Evolutionary conservation across 2,329 filamentous ascomycete genomes (phyloP).

Genomic region (Lasiodiplodia theobromae): DNA sequence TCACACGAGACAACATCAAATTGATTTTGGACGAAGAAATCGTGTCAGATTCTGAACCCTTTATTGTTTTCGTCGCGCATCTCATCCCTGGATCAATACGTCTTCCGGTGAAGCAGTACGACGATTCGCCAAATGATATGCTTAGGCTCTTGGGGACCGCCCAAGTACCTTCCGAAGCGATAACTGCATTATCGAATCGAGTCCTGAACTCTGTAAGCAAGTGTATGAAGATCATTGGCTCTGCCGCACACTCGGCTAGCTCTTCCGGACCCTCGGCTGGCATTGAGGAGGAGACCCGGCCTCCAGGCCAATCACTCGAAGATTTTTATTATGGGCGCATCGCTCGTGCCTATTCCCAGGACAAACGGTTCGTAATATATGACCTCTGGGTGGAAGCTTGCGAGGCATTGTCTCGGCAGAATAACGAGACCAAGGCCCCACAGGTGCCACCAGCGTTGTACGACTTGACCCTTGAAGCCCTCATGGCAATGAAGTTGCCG

Average conservation of each 20-base stretch:
- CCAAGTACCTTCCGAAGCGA: neutral
- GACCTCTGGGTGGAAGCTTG: constrained; percentile 31
- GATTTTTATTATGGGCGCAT: constrained; percentile 40
- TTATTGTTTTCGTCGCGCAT: constrained; percentile 37
- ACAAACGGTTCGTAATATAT: constrained; percentile 35
- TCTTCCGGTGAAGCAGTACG: neutral
- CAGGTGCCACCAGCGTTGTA: constrained; percentile 37
- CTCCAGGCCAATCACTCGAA: constrained; percentile 35
- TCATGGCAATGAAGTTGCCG: constrained; percentile 53
- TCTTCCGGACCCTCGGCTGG: neutral
- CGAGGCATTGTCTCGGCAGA: neutral
- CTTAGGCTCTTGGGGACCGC: neutral
- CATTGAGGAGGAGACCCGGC: neutral
- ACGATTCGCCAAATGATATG: neutral
- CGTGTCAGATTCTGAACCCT: constrained; percentile 38
- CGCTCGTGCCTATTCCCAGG: constrained; percentile 34
- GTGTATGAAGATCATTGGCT: neutral
- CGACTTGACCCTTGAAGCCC: constrained; percentile 56
- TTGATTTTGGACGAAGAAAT: constrained; percentile 33
- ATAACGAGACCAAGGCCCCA: neutral
- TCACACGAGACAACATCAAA: constrained; percentile 33
- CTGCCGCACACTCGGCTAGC: neutral
- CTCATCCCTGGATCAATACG: neutral
- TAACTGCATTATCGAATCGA: neutral
- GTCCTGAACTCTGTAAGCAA: neutral